Evolutionary conservation across 2,329 filamentous ascomycete genomes (phyloP).

Genomic region (Domatiomyces catenatus): DNA sequence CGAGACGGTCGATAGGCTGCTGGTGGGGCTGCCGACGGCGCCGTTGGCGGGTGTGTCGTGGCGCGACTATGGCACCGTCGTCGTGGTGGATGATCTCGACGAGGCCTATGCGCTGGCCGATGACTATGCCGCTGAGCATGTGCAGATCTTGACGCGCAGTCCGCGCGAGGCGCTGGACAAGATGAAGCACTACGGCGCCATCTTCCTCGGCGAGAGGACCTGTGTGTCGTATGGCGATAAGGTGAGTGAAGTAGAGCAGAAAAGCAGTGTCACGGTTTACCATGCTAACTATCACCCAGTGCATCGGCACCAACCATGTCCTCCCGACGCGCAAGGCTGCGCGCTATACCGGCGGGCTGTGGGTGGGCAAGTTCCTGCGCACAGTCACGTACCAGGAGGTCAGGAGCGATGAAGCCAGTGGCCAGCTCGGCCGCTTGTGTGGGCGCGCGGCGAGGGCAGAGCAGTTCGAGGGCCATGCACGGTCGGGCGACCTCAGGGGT

Average conservation of each 20-base stretch:
- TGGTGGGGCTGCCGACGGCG: conserved; percentile 30
- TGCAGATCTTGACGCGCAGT: conserved; percentile 34
- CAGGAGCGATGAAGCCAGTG: conserved; percentile 28
- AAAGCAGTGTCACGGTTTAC: no score
- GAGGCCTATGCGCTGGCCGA: conserved; percentile 33
- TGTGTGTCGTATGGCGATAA: conserved; percentile 42
- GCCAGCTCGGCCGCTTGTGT: conserved; percentile 34
- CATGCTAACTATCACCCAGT: conserved; percentile 19
- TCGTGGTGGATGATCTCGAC: conserved; percentile 29
- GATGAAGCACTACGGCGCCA: conserved; percentile 36
- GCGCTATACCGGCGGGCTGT: conserved; percentile 37
- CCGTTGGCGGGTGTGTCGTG: conserved; percentile 31
- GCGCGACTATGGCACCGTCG: conserved; percentile 33
- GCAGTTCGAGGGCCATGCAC: conserved; percentile 39
- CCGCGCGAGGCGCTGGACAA: conserved; percentile 36
- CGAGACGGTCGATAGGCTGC: conserved; percentile 23
- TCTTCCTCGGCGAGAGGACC: conserved; percentile 38
- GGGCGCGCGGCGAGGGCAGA: conserved; percentile 36
- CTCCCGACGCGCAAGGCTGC: conserved; percentile 35
- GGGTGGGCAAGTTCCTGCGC: conserved; percentile 40
- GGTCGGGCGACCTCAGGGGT: conserved; percentile 36
- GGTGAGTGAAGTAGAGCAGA: conserved; percentile 21
- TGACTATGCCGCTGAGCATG: conserved; percentile 36
- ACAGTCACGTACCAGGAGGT: conserved; percentile 42
- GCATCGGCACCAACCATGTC: conserved; percentile 41